Evolutionary conservation across 768 basidiomycete genomes (phyloP), one percentile per base, ranked within the genome.

Genomic region (Leucosporidium yakuticum): DNA sequence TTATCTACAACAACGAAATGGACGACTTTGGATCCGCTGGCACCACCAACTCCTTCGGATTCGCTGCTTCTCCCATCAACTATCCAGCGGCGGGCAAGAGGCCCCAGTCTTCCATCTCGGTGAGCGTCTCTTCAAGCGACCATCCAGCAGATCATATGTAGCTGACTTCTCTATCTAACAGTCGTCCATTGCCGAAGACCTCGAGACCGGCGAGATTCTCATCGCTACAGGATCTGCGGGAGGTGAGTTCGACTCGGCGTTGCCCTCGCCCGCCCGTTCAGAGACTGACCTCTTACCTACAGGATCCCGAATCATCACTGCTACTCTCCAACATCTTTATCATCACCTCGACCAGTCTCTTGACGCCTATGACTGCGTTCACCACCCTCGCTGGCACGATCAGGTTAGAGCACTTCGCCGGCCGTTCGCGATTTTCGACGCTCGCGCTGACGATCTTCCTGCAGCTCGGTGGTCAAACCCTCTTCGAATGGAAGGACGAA

Each of bases 201-300:
- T 77, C 34, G 67, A 74, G n/a, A 71, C 62, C 0, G 80, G 80
- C 6, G 75, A 79, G 58, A 69, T 82, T 34, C 67, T 76, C 32
- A 78, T 80, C 59, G 79, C 80, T 11, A 80, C 80, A 1, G 80
- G 80, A 32, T 76, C 77, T 0, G 80, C 80, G 19, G 80, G 80
- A 21, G 80, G 80, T 44, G 39, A 44, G 39, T 15, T 44, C 39
- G 15, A 73, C 25, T 54, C 27, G 27, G 27, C 32, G 69, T 4
- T 68, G 57, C 59, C 56, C 62, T 27, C 6, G 6, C 11, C 8
- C 34, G 19, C 32, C 23, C 6, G 1, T 39, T 27, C 57, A 2
- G n/a, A 8, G 21, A 32, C 32, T 23, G 17, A 58, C 31, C 34
- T 8, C 17, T 44, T 5, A 32, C 21, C 17, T 8, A 23, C 34